Evolutionary conservation across 495 filamentous ascomycete species (phyloP).

Genomic region (Rusavskia elegans): DNA sequence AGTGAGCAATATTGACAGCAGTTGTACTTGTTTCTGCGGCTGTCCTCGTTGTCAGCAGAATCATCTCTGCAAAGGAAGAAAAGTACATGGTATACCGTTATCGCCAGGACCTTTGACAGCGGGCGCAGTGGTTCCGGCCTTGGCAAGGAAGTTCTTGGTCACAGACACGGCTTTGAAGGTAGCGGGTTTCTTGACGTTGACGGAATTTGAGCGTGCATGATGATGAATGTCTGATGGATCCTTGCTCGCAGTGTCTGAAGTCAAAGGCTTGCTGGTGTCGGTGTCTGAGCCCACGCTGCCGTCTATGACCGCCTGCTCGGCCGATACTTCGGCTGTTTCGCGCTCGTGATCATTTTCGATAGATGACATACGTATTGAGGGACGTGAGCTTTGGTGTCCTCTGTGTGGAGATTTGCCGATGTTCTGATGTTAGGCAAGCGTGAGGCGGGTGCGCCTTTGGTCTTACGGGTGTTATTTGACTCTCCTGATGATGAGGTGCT

Average conservation of each 20-base stretch:
- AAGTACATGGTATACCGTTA: constrained; percentile 28
- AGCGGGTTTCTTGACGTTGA: constrained; percentile 71
- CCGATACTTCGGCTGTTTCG: constrained; percentile 16
- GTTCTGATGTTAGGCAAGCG: neutral
- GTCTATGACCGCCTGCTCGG: constrained; percentile 16
- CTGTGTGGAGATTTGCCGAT: neutral
- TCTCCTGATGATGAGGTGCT: no score
- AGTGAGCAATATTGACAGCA: constrained; percentile 24
- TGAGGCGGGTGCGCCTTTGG: neutral
- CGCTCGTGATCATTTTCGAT: constrained; percentile 16
- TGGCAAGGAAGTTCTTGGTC: constrained; percentile 69
- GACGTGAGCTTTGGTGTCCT: neutral
- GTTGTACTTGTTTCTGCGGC: constrained; percentile 26
- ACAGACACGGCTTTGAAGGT: constrained; percentile 92
- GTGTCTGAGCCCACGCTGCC: constrained; percentile 53
- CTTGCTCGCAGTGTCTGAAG: constrained; percentile 15
- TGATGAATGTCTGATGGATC: constrained; percentile 34
- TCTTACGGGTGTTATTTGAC: no score
- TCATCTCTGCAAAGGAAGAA: neutral
- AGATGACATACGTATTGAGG: constrained; percentile 16
- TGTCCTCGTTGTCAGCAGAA: constrained; percentile 12
- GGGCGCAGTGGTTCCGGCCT: constrained; percentile 34
- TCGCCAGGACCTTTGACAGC: constrained; percentile 37
- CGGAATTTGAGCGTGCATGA: constrained; percentile 50
- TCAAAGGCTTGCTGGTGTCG: constrained; percentile 32